Evolutionary conservation across 2,329 filamentous ascomycete species (phyloP), one percentile per base, ranked within the genome.

Genomic region (Aschersonia sp.): DNA sequence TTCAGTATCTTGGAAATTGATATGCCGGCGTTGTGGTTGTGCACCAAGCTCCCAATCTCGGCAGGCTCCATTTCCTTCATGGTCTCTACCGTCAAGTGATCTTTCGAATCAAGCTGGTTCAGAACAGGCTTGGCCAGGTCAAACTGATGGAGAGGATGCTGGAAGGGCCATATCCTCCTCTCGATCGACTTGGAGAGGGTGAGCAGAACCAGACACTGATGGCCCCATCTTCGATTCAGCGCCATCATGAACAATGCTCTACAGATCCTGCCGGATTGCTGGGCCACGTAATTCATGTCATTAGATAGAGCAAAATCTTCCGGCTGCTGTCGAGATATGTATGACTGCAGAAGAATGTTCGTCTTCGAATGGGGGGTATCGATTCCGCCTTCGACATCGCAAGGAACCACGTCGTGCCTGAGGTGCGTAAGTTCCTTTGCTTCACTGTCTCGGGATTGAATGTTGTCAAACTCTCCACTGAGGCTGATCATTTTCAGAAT

Each of bases 401-500:
- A 95, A 20, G 83, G 82, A 9, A 85, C 77, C 12, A 76, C 72
- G 35, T 89, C 80, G 0, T 85, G 71, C 53, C 78, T 80, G 47
- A 98, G 73, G 29, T 78, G 74, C 20, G 75, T 75, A n/a, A 98
- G 72, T 62, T 98, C 94, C 57, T 89, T 85, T 49, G 84, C 82
- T 65, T 98, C 94, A 46, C 71, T 92, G 48, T 98, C 92, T 52
- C 94, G 75, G 4, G 85, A 89, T 60, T 96, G 89, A 42, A 98
- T 86, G 55, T 98, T 95, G 68, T 97, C 89, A 56, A 98, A 98
- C 63, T 98, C 92, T 54, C 89, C 89, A 61, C 89, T 95, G 85
- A 92, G 89, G 56, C 88, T 89, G 59, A 98, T 89, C 89, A 98
- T 97, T 59, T 85, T 86, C 47, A 98, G 71, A 44, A 96, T 83